Percentiles rank a stretch among this genome's conserved stretches.
Conservation (phyloP, 2,329 filamentous ascomycete species). For the Fusarium buxicola region DNA sequence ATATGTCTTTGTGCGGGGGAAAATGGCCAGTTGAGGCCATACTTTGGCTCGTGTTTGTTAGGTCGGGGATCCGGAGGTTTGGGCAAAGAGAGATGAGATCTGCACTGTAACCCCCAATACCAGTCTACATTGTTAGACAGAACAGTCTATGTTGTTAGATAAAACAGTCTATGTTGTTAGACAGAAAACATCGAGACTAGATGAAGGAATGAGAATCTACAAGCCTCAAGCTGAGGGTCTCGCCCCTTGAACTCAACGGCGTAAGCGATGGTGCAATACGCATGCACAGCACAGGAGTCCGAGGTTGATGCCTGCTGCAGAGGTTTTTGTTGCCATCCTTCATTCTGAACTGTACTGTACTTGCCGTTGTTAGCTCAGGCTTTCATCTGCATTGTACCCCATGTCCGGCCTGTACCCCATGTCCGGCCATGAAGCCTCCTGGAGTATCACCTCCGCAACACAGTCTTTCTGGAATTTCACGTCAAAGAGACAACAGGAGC, state of each 20-base stretch:
- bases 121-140: too few relatives aligned
- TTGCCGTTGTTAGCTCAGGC: neutral
- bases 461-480: neutral
- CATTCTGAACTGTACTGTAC: too few relatives aligned
- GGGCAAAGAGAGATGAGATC: neutral
- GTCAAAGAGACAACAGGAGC: neutral
- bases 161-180: neutral
- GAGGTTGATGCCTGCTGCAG: constrained; percentile 2
- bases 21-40: constrained; percentile 4
- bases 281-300: neutral
- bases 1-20: neutral
- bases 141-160: neutral
- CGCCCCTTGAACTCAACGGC: neutral
- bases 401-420: too few relatives aligned
- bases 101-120: neutral
- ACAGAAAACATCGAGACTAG: too few relatives aligned
- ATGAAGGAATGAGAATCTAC: too few relatives aligned
- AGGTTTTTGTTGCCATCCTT: neutral
- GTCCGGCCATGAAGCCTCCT: too few relatives aligned
- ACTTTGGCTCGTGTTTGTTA: neutral
- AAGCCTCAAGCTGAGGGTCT: neutral
- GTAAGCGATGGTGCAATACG: constrained; percentile 4
- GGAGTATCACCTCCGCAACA: neutral
- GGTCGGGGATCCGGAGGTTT: neutral
- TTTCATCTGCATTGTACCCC: neutral